Conservation (phyloP, 75 land plant genomes). For the Cryptomeria japonica region DNA sequence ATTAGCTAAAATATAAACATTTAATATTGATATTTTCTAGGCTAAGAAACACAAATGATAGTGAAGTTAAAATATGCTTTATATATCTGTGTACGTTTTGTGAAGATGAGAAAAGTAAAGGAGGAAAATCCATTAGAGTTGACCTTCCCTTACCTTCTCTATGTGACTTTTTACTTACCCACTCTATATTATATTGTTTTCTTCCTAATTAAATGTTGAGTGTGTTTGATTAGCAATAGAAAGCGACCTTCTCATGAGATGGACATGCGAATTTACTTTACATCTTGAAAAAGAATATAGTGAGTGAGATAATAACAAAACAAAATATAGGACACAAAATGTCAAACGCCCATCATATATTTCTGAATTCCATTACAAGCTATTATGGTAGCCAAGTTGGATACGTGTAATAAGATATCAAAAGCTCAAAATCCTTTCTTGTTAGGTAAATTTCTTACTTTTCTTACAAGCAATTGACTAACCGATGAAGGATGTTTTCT, state of each 20-base stretch:
- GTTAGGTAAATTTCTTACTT: slow-evolving; percentile 10
- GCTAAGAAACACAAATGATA: neutral
- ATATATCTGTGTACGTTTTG: neutral
- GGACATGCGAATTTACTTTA: neutral
- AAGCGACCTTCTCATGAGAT: neutral
- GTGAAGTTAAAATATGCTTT: neutral
- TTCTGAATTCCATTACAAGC: neutral
- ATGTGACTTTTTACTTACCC: slow-evolving; percentile 9
- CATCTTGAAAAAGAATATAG: neutral
- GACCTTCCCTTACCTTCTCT: slow-evolving; percentile 8
- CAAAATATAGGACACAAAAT: neutral
- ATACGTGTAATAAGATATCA: neutral
- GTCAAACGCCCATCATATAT: neutral
- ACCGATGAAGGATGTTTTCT: neutral
- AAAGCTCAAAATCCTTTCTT: neutral
- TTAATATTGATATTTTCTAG: neutral
- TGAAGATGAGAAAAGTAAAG: neutral
- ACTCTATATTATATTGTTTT: neutral
- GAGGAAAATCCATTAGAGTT: neutral
- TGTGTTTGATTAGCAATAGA: neutral
- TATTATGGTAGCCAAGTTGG: neutral
- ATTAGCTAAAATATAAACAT: no score
- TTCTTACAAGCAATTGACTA: neutral
- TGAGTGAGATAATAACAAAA: neutral
- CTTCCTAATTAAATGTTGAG: neutral